Evolutionary conservation across 1,284 basidiomycete genomes (phyloP).

Genomic region (Marasmius tenuissimus): DNA sequence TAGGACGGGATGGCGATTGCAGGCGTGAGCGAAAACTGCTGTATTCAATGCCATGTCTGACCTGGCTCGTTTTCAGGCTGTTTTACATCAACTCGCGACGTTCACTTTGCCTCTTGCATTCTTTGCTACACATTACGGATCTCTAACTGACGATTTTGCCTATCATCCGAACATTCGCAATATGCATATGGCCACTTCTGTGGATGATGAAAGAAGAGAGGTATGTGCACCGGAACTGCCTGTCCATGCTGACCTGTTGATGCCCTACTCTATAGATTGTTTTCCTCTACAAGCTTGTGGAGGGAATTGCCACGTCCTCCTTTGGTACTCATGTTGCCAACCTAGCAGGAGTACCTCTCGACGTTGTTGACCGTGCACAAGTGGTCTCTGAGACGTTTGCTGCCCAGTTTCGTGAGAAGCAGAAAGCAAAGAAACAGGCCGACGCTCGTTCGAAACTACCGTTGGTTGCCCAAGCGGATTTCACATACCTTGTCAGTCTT

Average conservation of each 20-base stretch:
- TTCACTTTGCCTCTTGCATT: constrained; percentile 85
- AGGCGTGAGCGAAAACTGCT: constrained; percentile 49
- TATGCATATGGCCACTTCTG: constrained; percentile 93
- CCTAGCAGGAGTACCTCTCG: constrained; percentile 77
- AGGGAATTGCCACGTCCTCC: constrained; percentile 86
- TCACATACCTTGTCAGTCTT: constrained; percentile 70
- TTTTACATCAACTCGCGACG: constrained; percentile 89
- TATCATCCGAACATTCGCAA: constrained; percentile 92
- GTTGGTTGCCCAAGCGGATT: constrained; percentile 83
- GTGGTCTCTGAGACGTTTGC: constrained; percentile 88
- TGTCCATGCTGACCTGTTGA: constrained; percentile 5
- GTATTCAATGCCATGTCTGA: constrained; percentile 9
- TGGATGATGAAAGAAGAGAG: constrained; percentile 87
- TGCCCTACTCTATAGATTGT: constrained; percentile 55
- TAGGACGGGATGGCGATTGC: constrained; percentile 97
- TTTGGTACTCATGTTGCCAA: constrained; percentile 93
- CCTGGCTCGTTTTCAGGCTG: constrained; percentile 52
- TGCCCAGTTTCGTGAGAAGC: constrained; percentile 76
- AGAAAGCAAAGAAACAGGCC: constrained; percentile 63
- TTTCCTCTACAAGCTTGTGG: constrained; percentile 92
- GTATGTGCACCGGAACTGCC: constrained; percentile 37
- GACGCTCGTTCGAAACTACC: constrained; percentile 61
- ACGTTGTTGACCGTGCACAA: constrained; percentile 87
- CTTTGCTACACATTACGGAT: constrained; percentile 88
- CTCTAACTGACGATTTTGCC: constrained; percentile 82